A percentile compares a stretch with the other conserved stretches of the same genome.
Evolutionary conservation across 129 eudicot genomes (phyloP).

Genomic region (Centrapalus pauciflorus): DNA sequence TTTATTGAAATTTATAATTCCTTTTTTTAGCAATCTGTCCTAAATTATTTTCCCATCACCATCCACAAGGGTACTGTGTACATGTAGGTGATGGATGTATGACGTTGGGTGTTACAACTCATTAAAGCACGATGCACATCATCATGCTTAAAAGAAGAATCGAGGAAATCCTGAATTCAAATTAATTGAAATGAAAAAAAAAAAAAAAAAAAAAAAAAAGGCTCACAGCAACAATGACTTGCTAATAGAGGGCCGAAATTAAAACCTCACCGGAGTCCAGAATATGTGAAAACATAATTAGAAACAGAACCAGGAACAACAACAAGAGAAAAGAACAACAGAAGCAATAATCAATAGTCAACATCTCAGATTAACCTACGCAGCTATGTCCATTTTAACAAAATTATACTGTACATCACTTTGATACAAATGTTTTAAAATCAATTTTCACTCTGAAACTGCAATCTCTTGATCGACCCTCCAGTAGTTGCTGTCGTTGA

Average conservation of each 20-base stretch:
- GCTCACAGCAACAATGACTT: too few relatives aligned
- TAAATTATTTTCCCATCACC: too few relatives aligned
- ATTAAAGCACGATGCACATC: too few relatives aligned
- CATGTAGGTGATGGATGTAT: too few relatives aligned
- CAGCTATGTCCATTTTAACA: constrained; percentile 36
- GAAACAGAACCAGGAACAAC: constrained; percentile 15
- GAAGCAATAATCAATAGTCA: constrained; percentile 15
- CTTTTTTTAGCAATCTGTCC: too few relatives aligned
- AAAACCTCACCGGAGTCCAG: constrained; percentile 21
- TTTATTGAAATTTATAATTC: too few relatives aligned
- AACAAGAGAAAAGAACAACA: not conserved
- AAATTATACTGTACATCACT: constrained; percentile 34
- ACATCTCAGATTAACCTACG: constrained; percentile 26
- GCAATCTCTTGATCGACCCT: constrained; percentile 85
- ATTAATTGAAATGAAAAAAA: not conserved
- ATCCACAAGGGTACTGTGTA: too few relatives aligned
- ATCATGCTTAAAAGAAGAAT: too few relatives aligned
- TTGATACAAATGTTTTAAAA: constrained; percentile 25
- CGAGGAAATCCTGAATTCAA: too few relatives aligned
- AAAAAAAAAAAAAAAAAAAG: not conserved
- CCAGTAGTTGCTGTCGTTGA: constrained; percentile 80
- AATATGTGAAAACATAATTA: constrained; percentile 22
- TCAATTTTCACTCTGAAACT: constrained; percentile 43
- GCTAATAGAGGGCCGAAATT: not conserved
- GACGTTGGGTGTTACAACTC: too few relatives aligned